A percentile compares a stretch with the other conserved stretches of the same genome.
Evolutionary conservation across 495 filamentous ascomycete genomes (phyloP).

Genomic region (Ascodesmis nigricans): DNA sequence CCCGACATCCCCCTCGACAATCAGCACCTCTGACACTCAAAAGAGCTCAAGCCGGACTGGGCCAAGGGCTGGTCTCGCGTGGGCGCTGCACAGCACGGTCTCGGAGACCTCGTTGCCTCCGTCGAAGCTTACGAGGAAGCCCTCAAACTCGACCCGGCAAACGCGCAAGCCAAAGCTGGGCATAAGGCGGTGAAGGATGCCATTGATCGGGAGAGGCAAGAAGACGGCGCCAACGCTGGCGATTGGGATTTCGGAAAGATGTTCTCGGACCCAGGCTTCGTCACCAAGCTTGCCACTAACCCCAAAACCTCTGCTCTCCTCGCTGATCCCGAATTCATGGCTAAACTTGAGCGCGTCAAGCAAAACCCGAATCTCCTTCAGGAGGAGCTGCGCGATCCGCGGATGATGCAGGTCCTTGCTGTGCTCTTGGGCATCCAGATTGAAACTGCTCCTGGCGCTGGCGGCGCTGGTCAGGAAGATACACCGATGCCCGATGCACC

Average conservation of each 20-base stretch:
- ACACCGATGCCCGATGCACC: slow-evolving; percentile 51
- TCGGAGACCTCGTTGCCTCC: slow-evolving; percentile 64
- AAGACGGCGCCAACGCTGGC: slow-evolving; percentile 30
- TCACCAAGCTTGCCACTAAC: slow-evolving; percentile 77
- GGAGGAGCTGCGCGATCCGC: slow-evolving; percentile 62
- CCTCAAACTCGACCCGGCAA: slow-evolving; percentile 70
- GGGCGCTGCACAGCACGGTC: slow-evolving; percentile 71
- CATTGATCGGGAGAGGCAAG: slow-evolving; percentile 56
- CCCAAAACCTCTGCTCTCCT: slow-evolving; percentile 77
- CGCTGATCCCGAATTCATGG: slow-evolving; percentile 74
- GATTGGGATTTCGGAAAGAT: slow-evolving; percentile 52
- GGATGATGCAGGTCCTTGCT: slow-evolving; percentile 84
- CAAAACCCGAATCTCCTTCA: slow-evolving; percentile 62
- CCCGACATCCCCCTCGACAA: not conserved
- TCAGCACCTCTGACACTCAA: not conserved
- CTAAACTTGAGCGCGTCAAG: slow-evolving; percentile 58
- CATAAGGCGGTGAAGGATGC: slow-evolving; percentile 62
- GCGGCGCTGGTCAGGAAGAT: no score
- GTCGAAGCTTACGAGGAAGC: slow-evolving; percentile 80
- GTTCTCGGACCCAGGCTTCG: slow-evolving; percentile 76
- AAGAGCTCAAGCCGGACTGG: slow-evolving; percentile 89
- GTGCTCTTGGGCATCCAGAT: slow-evolving; percentile 88
- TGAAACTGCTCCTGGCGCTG: slow-evolving; percentile 33
- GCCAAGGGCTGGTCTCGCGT: slow-evolving; percentile 86
- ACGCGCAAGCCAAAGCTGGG: slow-evolving; percentile 79